These are phyloP conservation scores for Trichoderma sp. DNA, from an alignment of 2,329 filamentous ascomycete genomes.

Conservation along the genomic window DNA sequence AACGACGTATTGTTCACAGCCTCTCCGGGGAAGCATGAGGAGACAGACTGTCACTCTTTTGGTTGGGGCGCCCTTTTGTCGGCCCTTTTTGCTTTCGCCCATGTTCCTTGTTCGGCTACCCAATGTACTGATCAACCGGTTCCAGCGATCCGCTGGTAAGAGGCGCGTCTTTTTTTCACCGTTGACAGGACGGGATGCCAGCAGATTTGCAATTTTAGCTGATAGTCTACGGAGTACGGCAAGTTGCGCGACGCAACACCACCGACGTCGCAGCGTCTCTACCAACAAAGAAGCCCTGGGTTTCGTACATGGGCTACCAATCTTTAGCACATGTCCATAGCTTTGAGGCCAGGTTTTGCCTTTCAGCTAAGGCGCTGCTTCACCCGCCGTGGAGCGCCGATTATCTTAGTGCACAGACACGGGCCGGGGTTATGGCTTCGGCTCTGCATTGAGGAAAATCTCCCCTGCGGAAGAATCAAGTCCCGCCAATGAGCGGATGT, in stretches of 20 bases:
- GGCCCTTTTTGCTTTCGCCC: constrained; percentile 11
- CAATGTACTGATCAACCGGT: not conserved
- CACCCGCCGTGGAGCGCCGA: not conserved
- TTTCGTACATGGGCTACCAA: not conserved
- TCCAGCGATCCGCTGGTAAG: not conserved
- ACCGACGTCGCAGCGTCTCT: not conserved
- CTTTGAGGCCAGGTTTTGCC: not conserved
- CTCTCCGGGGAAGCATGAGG: not conserved
- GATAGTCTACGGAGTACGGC: not conserved
- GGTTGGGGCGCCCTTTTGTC: constrained; percentile 6
- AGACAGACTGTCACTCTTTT: not conserved
- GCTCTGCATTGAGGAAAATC: constrained; percentile 1
- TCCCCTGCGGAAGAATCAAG: constrained; percentile 10
- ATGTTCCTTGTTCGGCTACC: constrained; percentile 1
- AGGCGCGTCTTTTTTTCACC: not conserved
- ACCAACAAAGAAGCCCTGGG: not conserved
- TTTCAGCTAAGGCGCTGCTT: constrained; percentile 5
- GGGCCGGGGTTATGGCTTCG: not conserved
- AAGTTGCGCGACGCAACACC: not conserved
- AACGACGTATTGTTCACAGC: not conserved
- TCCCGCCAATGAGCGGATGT: constrained; percentile 13
- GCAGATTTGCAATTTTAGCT: not conserved
- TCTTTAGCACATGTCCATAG: not conserved
- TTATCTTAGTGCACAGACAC: not conserved
- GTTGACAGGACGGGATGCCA: not conserved